Conservation (phyloP, 1,284 basidiomycete genomes). For the Cutaneotrichosporon sp. region DNA sequence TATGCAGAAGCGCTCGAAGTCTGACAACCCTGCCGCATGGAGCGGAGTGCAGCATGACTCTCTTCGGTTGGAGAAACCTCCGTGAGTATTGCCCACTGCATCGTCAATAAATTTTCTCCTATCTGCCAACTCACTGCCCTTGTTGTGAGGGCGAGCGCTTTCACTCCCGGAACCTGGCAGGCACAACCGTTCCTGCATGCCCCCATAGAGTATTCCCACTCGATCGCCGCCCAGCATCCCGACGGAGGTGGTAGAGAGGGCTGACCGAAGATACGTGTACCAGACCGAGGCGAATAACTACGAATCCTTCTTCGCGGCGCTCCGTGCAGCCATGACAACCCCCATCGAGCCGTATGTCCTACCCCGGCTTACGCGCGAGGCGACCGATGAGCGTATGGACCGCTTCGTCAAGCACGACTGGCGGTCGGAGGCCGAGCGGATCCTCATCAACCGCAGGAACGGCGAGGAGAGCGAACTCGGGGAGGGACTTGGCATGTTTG, state of each 20-base stretch:
- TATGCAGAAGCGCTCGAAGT: neutral
- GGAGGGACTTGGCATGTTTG: neutral
- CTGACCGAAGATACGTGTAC: slow-evolving; percentile 13
- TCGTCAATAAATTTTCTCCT: too few relatives aligned
- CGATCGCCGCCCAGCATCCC: too few relatives aligned
- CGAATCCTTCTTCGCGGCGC: slow-evolving; percentile 13
- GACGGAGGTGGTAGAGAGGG: too few relatives aligned
- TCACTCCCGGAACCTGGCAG: too few relatives aligned
- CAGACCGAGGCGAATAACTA: slow-evolving; percentile 18
- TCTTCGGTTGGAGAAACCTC: neutral
- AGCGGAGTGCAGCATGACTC: slow-evolving; percentile 1
- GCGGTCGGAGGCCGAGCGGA: slow-evolving; percentile 16
- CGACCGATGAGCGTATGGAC: slow-evolving; percentile 15
- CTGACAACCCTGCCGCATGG: neutral
- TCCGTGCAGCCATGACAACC: slow-evolving; percentile 15
- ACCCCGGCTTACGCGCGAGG: slow-evolving; percentile 10
- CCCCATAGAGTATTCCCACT: too few relatives aligned
- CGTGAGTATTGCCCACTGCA: too few relatives aligned
- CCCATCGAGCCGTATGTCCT: slow-evolving; percentile 10
- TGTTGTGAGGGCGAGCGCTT: too few relatives aligned
- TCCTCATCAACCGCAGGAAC: neutral
- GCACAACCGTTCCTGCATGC: too few relatives aligned
- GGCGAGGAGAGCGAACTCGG: slow-evolving; percentile 1
- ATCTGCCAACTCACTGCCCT: too few relatives aligned
- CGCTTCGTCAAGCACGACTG: slow-evolving; percentile 24